phyloP scores from a whole-genome alignment of 768 basidiomycete species.

The Podaxis sp. region DNA sequence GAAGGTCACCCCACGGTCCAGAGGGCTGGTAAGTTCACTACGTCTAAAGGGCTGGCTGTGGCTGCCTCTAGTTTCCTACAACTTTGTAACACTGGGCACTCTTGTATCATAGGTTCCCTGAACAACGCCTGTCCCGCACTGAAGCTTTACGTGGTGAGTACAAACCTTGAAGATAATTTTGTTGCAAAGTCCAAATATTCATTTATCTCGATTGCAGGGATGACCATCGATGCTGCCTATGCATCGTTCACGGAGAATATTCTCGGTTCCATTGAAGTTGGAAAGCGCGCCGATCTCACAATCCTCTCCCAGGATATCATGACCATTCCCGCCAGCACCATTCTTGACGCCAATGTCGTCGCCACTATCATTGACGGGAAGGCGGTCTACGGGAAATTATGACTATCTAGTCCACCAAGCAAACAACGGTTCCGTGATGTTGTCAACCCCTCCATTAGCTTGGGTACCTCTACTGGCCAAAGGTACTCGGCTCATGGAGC shows the following conservation, averaged over 20 bases:
- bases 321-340: conserved; percentile 48
- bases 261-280: conserved; percentile 73
- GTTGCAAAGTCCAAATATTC: neutral
- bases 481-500: neutral
- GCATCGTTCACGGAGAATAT: conserved; percentile 74
- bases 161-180: neutral
- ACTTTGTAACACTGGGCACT: neutral
- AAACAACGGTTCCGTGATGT: neutral
- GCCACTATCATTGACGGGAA: conserved; percentile 79
- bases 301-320: conserved; percentile 82
- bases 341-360: conserved; percentile 64
- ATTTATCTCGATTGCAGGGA: conserved; percentile 40
- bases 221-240: conserved; percentile 86
- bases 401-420: neutral
- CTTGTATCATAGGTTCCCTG: conserved; percentile 66
- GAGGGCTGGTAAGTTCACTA: conserved; percentile 65
- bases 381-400: conserved; percentile 34
- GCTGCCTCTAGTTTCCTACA: too few relatives aligned
- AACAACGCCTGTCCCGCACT: conserved; percentile 66
- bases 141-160: conserved; percentile 69
- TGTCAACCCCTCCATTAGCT: neutral
- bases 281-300: conserved; percentile 85
- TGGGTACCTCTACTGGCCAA: neutral
- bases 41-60: too few relatives aligned
- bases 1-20: conserved; percentile 76